Conservation (phyloP, 352 stramenopile species). For the Phytophthora europaea region DNA sequence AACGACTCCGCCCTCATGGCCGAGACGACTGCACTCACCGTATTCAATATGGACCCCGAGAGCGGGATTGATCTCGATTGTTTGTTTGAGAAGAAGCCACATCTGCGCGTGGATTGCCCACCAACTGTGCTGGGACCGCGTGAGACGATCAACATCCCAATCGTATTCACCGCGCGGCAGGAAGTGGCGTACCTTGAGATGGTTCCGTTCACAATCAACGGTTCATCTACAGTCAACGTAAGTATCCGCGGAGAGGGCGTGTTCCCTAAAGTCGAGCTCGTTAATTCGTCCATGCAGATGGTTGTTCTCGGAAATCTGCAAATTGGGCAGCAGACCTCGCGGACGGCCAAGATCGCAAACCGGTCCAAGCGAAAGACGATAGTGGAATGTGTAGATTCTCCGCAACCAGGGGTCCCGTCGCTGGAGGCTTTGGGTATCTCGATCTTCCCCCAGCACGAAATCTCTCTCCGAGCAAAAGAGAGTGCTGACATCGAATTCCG, state of each 20-base stretch:
- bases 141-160: conserved; percentile 79
- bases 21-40: conserved; percentile 67
- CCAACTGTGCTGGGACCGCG: conserved; percentile 86
- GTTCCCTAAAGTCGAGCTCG: conserved; percentile 87
- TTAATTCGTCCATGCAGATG: conserved; percentile 86
- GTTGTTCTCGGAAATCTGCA: conserved; percentile 88
- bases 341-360: conserved; percentile 89
- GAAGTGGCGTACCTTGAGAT: conserved; percentile 86
- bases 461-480: conserved; percentile 84
- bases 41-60: conserved; percentile 92
- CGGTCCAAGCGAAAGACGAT: conserved; percentile 79
- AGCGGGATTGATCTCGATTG: conserved; percentile 90
- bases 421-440: conserved; percentile 64
- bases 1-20: conserved; percentile 61
- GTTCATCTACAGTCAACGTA: conserved; percentile 81
- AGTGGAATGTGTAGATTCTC: conserved; percentile 63
- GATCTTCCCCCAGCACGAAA: conserved; percentile 70
- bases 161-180: conserved; percentile 90
- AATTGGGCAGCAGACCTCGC: conserved; percentile 78
- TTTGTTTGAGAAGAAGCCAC: conserved; percentile 88
- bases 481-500: conserved; percentile 77
- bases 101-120: conserved; percentile 87
- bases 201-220: conserved; percentile 94
- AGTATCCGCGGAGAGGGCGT: conserved; percentile 83
- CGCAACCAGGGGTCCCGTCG: conserved; percentile 33